Conservation (phyloP, 352 stramenopile genomes). For the Globisporangium echinulatum region DNA sequence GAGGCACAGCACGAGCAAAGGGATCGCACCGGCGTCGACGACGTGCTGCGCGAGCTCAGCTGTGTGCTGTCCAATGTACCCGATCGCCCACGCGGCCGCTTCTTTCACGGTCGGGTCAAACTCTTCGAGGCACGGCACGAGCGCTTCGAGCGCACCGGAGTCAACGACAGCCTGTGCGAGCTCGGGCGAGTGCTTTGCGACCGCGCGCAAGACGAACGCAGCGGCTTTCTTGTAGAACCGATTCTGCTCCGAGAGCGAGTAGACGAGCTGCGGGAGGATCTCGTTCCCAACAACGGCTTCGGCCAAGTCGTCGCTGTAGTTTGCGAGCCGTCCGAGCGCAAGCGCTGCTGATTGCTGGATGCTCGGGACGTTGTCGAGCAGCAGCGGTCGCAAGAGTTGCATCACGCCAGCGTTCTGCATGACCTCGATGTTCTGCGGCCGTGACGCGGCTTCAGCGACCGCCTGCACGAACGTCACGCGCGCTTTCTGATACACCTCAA, state of each 20-base stretch:
- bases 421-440: constrained; percentile 94
- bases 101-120: constrained; percentile 95
- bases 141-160: constrained; percentile 86
- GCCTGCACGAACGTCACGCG: constrained; percentile 93
- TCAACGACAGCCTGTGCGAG: constrained; percentile 93
- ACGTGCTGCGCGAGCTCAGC: constrained; percentile 91
- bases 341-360: constrained; percentile 94
- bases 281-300: constrained; percentile 94
- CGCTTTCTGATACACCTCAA: constrained; percentile 95
- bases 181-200: constrained; percentile 93
- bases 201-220: constrained; percentile 90
- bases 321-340: constrained; percentile 89
- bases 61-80: constrained; percentile 94
- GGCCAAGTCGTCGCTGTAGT: constrained; percentile 93
- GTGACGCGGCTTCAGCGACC: constrained; percentile 90
- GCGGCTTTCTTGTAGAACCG: constrained; percentile 95
- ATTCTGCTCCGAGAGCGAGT: constrained; percentile 93
- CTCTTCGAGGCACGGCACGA: constrained; percentile 93
- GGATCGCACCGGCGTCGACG: constrained; percentile 90
- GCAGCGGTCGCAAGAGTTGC: constrained; percentile 89
- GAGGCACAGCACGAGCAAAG: constrained; percentile 93
- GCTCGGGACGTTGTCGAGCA: constrained; percentile 93
- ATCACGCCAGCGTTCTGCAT: constrained; percentile 96
- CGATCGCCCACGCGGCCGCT: constrained; percentile 92
- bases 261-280: constrained; percentile 95